phyloP scores from a whole-genome alignment of 2,329 filamentous ascomycete genomes.

The Pezicula rhizophila region DNA sequence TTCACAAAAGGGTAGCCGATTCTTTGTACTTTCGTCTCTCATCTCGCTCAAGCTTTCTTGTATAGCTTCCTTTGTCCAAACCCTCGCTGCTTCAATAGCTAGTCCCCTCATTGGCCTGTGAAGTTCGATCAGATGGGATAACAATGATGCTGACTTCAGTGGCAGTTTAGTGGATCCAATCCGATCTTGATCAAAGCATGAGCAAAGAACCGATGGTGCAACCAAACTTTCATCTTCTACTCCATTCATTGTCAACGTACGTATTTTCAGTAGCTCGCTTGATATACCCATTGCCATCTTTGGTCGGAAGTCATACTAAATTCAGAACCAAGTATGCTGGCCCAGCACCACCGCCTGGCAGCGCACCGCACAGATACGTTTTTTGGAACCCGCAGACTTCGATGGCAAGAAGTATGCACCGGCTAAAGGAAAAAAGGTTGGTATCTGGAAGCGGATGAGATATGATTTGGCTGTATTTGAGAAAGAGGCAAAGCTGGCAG shows the following conservation, averaged over 20 bases:
- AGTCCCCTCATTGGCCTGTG: too few species aligned
- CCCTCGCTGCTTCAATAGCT: too few species aligned
- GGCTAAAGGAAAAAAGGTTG: slow-evolving; percentile 28
- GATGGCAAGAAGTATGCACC: slow-evolving; percentile 27
- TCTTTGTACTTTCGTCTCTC: not conserved
- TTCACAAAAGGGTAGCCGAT: slow-evolving; percentile 35
- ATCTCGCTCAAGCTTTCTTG: not conserved
- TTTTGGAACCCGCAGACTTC: slow-evolving; percentile 39
- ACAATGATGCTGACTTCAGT: too few species aligned
- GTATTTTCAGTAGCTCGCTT: too few species aligned
- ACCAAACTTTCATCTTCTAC: slow-evolving; percentile 6
- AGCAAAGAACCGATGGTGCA: slow-evolving; percentile 1
- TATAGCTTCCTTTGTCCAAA: too few species aligned
- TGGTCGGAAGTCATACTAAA: too few species aligned
- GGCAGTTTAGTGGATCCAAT: slow-evolving; percentile 28
- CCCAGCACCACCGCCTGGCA: slow-evolving; percentile 38
- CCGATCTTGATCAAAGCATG: slow-evolving; percentile 22
- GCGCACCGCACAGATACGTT: slow-evolving; percentile 40
- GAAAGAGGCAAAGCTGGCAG: slow-evolving; percentile 24
- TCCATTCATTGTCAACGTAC: slow-evolving; percentile 24
- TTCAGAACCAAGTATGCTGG: slow-evolving; percentile 29
- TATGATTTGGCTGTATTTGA: slow-evolving; percentile 36
- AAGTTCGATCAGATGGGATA: too few species aligned
- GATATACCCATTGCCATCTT: too few species aligned
- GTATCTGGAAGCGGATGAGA: slow-evolving; percentile 31